Conservation (phyloP, 805 yeast species). For the Monosporozyma yasuniensis region DNA sequence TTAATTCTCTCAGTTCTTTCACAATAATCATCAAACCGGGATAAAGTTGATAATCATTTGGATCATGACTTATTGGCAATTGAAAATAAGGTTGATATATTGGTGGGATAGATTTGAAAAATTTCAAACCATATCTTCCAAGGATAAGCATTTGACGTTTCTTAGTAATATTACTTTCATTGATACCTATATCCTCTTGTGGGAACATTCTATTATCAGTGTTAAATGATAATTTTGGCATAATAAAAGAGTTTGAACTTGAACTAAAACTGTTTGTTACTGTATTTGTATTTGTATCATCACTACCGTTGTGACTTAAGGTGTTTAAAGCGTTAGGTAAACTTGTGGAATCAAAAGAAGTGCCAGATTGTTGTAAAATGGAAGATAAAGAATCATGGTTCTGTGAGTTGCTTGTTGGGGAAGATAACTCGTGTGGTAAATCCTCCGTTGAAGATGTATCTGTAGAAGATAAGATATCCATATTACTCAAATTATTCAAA, state of each 20-base stretch:
- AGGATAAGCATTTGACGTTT: slow-evolving; percentile 16
- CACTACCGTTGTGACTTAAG: slow-evolving; percentile 5
- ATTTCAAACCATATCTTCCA: slow-evolving; percentile 22
- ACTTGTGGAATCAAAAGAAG: background rate
- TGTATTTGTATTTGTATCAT: slow-evolving; percentile 9
- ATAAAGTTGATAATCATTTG: slow-evolving; percentile 11
- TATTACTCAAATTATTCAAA: slow-evolving; percentile 1
- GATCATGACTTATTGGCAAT: slow-evolving; percentile 15
- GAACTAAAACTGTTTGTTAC: slow-evolving; percentile 19
- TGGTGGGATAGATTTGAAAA: slow-evolving; percentile 19
- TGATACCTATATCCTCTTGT: background rate
- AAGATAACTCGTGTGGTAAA: background rate
- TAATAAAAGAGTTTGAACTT: slow-evolving; percentile 27
- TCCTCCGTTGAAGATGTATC: background rate
- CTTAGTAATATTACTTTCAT: background rate
- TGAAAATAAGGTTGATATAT: slow-evolving; percentile 17
- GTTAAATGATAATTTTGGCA: slow-evolving; percentile 24
- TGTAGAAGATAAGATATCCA: background rate
- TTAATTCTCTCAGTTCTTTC: slow-evolving; percentile 21
- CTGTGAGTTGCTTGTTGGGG: background rate
- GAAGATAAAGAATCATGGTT: background rate
- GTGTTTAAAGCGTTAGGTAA: slow-evolving; percentile 3
- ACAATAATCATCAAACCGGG: slow-evolving; percentile 18
- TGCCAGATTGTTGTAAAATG: background rate
- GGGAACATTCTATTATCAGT: background rate